These are phyloP conservation scores for Eragrostis tef DNA, from an alignment of 202 grass and related monocot genomes.

Conservation along the genomic window DNA sequence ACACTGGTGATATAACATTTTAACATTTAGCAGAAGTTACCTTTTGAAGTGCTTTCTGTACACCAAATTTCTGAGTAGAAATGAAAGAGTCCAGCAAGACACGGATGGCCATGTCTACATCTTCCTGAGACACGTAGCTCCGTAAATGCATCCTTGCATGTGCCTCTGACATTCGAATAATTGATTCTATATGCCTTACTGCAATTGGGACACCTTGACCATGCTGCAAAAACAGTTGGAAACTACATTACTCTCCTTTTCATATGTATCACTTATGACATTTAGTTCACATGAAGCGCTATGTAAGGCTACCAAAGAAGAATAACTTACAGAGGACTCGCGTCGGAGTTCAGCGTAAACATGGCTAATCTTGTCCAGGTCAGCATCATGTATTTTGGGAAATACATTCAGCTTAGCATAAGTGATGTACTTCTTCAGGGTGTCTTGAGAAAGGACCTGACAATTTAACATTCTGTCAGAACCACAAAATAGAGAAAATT, in stretches of 20 bases:
- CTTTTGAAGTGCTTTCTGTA: conserved; percentile 96
- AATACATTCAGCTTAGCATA: conserved; percentile 93
- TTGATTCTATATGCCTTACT: conserved; percentile 96
- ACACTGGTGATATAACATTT: background rate
- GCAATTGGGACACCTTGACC: conserved; percentile 97
- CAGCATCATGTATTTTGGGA: conserved; percentile 91
- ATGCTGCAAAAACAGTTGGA: conserved; percentile 59
- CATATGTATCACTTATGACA: background rate
- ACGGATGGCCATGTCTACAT: conserved; percentile 96
- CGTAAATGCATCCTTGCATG: conserved; percentile 96
- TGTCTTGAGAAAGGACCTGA: conserved; percentile 98
- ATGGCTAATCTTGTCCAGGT: conserved; percentile 89
- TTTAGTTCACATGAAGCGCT: background rate
- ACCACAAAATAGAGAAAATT: background rate
- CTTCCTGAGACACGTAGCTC: conserved; percentile 90
- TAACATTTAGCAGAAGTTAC: conserved; percentile 41
- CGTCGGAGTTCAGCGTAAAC: conserved; percentile 92
- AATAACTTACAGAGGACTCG: conserved; percentile 75
- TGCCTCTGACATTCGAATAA: conserved; percentile 93
- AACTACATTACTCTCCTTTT: conserved; percentile 23
- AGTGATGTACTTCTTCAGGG: conserved; percentile 96
- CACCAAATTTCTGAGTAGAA: conserved; percentile 95
- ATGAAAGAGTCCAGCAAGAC: conserved; percentile 96
- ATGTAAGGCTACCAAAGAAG: conserved; percentile 9
- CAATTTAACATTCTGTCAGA: conserved; percentile 41